Conservation (phyloP, 306 rosid genomes). For the Corylus heterophylla region DNA sequence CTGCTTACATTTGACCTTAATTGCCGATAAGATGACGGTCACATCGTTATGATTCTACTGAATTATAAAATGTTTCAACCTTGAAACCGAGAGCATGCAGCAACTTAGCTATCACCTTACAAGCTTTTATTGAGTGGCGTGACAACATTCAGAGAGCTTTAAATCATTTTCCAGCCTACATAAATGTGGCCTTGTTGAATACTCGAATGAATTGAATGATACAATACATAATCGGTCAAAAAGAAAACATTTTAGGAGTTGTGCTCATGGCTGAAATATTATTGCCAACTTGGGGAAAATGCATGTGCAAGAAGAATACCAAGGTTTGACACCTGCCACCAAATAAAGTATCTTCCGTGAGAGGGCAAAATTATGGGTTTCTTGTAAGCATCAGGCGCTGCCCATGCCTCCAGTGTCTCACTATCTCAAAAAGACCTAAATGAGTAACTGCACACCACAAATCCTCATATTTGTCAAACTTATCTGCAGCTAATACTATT, state of each 20-base stretch:
- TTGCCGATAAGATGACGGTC: not conserved
- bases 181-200: not conserved
- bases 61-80: not conserved
- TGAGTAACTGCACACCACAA: slow-evolving; percentile 15
- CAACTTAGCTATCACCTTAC: not conserved
- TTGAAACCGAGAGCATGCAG: not conserved
- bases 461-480: slow-evolving; percentile 3
- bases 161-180: not conserved
- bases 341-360: slow-evolving; percentile 85
- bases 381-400: slow-evolving; percentile 95
- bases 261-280: slow-evolving; percentile 11
- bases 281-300: slow-evolving; percentile 7
- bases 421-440: slow-evolving; percentile 63
- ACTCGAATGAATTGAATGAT: not conserved
- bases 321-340: slow-evolving; percentile 95
- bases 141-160: not conserved
- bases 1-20: not conserved
- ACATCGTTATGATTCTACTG: not conserved
- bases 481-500: slow-evolving; percentile 11
- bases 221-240: not conserved
- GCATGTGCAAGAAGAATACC: slow-evolving; percentile 44
- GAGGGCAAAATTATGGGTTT: slow-evolving; percentile 83
- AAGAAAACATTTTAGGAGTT: not conserved
- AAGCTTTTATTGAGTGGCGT: not conserved
- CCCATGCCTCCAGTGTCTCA: slow-evolving; percentile 99